Evolutionary conservation across 495 filamentous ascomycete genomes (phyloP).

Genomic region (Penicillium cinerascens): DNA sequence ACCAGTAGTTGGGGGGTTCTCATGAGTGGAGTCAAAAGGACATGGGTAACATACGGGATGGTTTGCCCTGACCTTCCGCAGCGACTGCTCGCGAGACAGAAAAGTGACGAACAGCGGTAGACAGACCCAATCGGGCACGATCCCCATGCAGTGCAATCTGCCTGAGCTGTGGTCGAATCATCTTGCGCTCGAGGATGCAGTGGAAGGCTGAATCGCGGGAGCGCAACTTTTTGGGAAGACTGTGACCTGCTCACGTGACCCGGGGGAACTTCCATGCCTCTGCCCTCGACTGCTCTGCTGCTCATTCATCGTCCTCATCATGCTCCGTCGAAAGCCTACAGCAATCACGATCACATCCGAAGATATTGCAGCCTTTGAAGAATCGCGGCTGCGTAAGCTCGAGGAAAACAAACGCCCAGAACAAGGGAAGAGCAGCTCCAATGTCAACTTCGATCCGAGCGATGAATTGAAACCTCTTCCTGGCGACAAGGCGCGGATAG

Average conservation of each 20-base stretch:
- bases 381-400: conserved; percentile 41
- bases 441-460: conserved; percentile 48
- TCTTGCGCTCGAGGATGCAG: conserved; percentile 16
- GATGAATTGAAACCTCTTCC: conserved; percentile 57
- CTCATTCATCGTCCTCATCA: conserved; percentile 23
- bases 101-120: conserved; percentile 26
- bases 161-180: conserved; percentile 32
- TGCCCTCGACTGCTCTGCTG: not conserved
- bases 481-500: conserved; percentile 49
- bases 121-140: conserved; percentile 10
- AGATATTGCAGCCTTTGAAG: conserved; percentile 74
- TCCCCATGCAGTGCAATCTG: conserved; percentile 18
- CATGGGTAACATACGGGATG: conserved; percentile 24
- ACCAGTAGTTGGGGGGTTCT: not conserved
- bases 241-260: conserved; percentile 13
- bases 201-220: conserved; percentile 3
- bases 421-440: conserved; percentile 17
- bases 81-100: conserved; percentile 24
- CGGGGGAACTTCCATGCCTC: too few relatives aligned
- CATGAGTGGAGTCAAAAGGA: not conserved
- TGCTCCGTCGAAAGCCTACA: conserved; percentile 82
- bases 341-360: conserved; percentile 73
- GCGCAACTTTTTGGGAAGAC: conserved; percentile 14
- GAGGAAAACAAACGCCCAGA: conserved; percentile 23
- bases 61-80: conserved; percentile 16